Conservation (phyloP, 2,329 filamentous ascomycete genomes). For the Penicillium olsonii region DNA sequence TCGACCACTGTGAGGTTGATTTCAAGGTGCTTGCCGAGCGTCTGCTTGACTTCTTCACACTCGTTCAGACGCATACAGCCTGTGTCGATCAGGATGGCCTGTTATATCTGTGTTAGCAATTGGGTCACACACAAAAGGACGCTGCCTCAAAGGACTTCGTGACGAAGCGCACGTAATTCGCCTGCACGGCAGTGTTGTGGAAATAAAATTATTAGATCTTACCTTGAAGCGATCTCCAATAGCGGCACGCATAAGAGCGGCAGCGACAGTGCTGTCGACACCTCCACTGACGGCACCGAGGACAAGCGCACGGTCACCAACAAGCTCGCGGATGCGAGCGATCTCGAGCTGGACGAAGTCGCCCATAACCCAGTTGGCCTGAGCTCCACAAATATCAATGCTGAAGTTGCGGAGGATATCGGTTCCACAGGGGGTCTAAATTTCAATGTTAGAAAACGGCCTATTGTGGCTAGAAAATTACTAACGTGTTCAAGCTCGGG, state of each 20-base stretch:
- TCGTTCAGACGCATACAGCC: slow-evolving; percentile 86
- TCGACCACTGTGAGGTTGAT: slow-evolving; percentile 91
- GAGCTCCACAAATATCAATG: slow-evolving; percentile 75
- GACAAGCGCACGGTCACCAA: slow-evolving; percentile 80
- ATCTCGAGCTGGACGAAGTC: slow-evolving; percentile 83
- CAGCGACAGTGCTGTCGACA: slow-evolving; percentile 83
- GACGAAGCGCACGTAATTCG: too few relatives aligned
- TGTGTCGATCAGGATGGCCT: slow-evolving; percentile 76
- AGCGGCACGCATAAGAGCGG: slow-evolving; percentile 76
- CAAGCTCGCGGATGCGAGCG: slow-evolving; percentile 73
- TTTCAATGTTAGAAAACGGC: neutral
- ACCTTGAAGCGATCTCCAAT: slow-evolving; percentile 79
- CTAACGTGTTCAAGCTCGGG: slow-evolving; percentile 67
- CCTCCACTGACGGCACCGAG: slow-evolving; percentile 79
- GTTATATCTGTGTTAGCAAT: neutral
- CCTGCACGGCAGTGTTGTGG: too few relatives aligned
- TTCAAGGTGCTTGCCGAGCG: slow-evolving; percentile 70
- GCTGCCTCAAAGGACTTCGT: too few relatives aligned
- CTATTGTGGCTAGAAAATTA: neutral
- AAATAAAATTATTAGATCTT: neutral
- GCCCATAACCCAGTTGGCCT: slow-evolving; percentile 80
- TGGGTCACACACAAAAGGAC: too few relatives aligned
- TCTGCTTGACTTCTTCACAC: slow-evolving; percentile 70
- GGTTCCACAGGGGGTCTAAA: slow-evolving; percentile 57
- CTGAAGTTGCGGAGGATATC: slow-evolving; percentile 80